Percentiles rank a stretch among this genome's conserved stretches.
Conservation (phyloP, 2,329 filamentous ascomycete genomes). For the Aspergillus brasiliensis region DNA sequence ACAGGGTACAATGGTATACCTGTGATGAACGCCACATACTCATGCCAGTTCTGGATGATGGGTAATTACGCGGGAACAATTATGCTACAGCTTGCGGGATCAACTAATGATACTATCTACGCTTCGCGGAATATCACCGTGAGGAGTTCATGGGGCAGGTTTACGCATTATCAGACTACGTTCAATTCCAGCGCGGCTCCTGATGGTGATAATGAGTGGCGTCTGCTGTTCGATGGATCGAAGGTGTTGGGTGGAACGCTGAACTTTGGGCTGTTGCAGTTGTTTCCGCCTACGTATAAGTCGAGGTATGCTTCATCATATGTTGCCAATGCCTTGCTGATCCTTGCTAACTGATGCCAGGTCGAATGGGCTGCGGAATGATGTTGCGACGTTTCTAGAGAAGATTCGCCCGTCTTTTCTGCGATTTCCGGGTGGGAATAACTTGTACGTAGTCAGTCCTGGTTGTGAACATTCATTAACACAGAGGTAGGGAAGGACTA, state of each 20-base stretch:
- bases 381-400: constrained; percentile 57
- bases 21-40: constrained; percentile 30
- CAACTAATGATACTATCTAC: constrained; percentile 26
- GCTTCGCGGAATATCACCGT: constrained; percentile 31
- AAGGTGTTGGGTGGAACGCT: constrained; percentile 22
- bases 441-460: constrained; percentile 45
- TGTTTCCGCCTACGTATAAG: constrained; percentile 31
- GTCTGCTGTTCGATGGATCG: constrained; percentile 28
- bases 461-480: neutral
- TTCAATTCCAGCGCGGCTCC: constrained; percentile 26
- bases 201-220: constrained; percentile 33
- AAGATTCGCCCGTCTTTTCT: constrained; percentile 60
- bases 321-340: neutral
- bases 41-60: constrained; percentile 35
- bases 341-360: constrained; percentile 9
- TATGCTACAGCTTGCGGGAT: constrained; percentile 30
- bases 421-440: constrained; percentile 67
- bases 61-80: constrained; percentile 31
- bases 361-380: constrained; percentile 58
- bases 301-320: constrained; percentile 12
- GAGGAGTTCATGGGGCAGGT: constrained; percentile 20
- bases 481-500: constrained; percentile 26
- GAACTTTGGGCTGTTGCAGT: constrained; percentile 29
- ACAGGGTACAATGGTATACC: constrained; percentile 40
- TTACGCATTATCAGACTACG: constrained; percentile 24